phyloP scores from a whole-genome alignment of 75 land plant genomes.

The Cryptomeria japonica region DNA sequence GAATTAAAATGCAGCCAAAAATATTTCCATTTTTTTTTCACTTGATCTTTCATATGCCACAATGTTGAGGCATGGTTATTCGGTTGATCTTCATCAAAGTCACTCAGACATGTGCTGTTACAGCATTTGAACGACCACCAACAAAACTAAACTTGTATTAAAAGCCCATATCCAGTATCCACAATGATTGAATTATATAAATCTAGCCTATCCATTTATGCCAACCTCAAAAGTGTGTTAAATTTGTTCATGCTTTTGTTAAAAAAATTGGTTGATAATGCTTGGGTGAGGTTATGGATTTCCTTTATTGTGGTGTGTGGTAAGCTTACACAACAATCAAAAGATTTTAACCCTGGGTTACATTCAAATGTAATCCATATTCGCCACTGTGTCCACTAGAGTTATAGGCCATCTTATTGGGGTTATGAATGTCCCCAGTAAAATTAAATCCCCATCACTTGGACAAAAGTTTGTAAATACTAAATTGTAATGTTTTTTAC shows the following conservation, averaged over 20 bases:
- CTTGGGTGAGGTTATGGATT: background rate
- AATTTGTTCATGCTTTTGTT: no score
- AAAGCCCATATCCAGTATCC: background rate
- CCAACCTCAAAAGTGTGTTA: background rate
- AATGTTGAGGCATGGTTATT: background rate
- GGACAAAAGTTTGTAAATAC: no score
- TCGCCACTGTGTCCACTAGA: background rate
- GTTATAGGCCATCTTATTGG: no score
- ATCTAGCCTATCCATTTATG: background rate
- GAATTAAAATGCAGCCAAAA: background rate
- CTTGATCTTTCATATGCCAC: background rate
- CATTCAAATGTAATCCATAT: background rate
- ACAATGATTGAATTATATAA: background rate
- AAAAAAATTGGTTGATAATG: background rate
- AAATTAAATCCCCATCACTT: no score
- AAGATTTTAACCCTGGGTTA: background rate
- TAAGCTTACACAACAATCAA: background rate
- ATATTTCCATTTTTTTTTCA: background rate
- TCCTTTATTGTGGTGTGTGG: background rate
- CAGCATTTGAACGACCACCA: background rate
- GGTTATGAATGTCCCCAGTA: no score
- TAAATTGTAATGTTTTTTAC: no score
- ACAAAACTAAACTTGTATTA: background rate
- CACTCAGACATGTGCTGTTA: background rate
- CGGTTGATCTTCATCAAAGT: background rate